Evolutionary conservation across 768 basidiomycete species (phyloP), one percentile per base, ranked within the genome.

Genomic region (Boletus speciosus): DNA sequence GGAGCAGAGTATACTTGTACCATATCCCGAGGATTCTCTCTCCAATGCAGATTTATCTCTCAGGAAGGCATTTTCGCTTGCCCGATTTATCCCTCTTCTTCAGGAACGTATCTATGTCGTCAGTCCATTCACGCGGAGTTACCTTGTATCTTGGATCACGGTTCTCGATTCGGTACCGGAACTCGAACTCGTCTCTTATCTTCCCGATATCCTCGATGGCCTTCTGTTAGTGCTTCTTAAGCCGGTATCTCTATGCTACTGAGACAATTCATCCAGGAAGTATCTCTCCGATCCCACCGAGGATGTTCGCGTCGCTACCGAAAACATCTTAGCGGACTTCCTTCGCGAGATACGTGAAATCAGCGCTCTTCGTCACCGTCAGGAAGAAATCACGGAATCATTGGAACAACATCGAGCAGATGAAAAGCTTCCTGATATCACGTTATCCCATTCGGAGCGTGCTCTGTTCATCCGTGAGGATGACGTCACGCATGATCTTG

Each of bases 161-260:
- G 90, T 97, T 5, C 80, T 99, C 42, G 94, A 98, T 66, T 95
- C 93, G 19, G 91, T 98, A 5, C 97, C 97, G 11, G 97, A 99
- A 65, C 76, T 99, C 50, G 96, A 98, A 68, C 80, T 99, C 42
- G 88, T 98, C 43, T 86, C 91, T 27, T 97, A 91, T 73, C 81
- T 99, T 34, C 97, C 97, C 1, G 88, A 97, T 64, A 95, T 98
- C 67, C 72, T 99, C 47, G 94, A 98, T 57, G 95, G 94, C 2
- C 80, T 99, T 39, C 66, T 99, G 92, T 94, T 61, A 73, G 89
- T 75, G 5, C 38, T 39, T 52, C 25, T 52, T 40, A 50, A 51
- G 37, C 31, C 29, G n/a, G 36, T 46, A 35, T 41, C 42, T 40
- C 41, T 45, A 47, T 38, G 50, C 43, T 50, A 23, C 56, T 56